Evolutionary conservation across 139 green algal species (phyloP).

Genomic region (Chlamydomonas sp.): DNA sequence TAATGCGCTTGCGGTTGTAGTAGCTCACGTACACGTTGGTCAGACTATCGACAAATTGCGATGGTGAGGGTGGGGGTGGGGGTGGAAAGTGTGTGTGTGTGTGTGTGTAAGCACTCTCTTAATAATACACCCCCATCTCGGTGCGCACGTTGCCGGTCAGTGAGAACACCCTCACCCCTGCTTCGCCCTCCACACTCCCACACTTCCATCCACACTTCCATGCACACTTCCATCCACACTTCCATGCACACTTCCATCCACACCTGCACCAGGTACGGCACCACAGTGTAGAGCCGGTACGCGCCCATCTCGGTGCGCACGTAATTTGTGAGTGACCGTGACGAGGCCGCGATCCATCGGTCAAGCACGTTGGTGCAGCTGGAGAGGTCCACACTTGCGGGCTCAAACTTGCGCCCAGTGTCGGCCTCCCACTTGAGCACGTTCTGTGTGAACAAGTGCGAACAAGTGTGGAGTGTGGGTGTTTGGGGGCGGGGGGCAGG

Average conservation of each 20-base stretch:
- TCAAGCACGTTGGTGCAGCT: conserved; percentile 72
- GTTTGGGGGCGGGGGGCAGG: background rate
- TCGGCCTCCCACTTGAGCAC: conserved; percentile 67
- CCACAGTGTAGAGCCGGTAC: conserved; percentile 97
- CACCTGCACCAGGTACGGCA: conserved; percentile 79
- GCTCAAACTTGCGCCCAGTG: conserved; percentile 43
- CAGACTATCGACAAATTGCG: conserved; percentile 92
- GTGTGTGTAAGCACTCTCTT: too few relatives aligned
- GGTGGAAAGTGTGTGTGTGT: too few relatives aligned
- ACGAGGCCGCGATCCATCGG: conserved; percentile 78
- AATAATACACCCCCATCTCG: too few relatives aligned
- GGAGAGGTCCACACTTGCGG: conserved; percentile 22
- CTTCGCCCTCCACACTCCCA: background rate
- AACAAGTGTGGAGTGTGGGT: background rate
- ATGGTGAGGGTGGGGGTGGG: too few relatives aligned
- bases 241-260: too few relatives aligned
- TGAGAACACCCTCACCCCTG: too few relatives aligned
- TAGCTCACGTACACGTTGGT: conserved; percentile 99
- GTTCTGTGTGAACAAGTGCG: conserved; percentile 55
- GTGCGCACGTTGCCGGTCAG: too few relatives aligned
- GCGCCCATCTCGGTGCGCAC: conserved; percentile 87
- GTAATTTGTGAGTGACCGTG: conserved; percentile 69
- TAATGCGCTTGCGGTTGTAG: conserved; percentile 94
- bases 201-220: too few relatives aligned
- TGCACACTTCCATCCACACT: too few relatives aligned